Percentiles rank a stretch among this genome's conserved stretches.
Conservation (phyloP, 2,329 filamentous ascomycete genomes). For the Xylariaceae sp. region DNA sequence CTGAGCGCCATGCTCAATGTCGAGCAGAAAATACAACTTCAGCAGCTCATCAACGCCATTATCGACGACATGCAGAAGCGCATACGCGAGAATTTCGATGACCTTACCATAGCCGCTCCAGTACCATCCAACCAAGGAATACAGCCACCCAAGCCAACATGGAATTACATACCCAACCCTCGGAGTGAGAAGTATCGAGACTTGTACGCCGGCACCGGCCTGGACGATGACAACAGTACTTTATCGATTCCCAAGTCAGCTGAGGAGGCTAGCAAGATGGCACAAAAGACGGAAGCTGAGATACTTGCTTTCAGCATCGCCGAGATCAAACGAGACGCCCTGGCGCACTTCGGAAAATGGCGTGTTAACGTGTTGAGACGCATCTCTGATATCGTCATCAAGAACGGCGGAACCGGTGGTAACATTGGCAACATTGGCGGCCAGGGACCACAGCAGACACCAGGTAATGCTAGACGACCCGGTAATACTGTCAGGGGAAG, state of each 20-base stretch:
- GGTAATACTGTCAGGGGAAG: slow-evolving; percentile 39
- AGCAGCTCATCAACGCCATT: slow-evolving; percentile 53
- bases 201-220: slow-evolving; percentile 31
- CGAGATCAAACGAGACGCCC: slow-evolving; percentile 69
- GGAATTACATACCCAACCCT: slow-evolving; percentile 41
- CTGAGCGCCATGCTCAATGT: slow-evolving; percentile 52
- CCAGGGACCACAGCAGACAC: slow-evolving; percentile 22
- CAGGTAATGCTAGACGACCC: slow-evolving; percentile 42
- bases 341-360: slow-evolving; percentile 82
- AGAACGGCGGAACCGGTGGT: slow-evolving; percentile 40
- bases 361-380: slow-evolving; percentile 69
- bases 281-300: slow-evolving; percentile 44
- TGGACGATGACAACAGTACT: slow-evolving; percentile 4
- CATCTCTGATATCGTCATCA: slow-evolving; percentile 67
- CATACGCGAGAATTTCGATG: slow-evolving; percentile 56
- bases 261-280: slow-evolving; percentile 35
- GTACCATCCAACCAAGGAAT: slow-evolving; percentile 34
- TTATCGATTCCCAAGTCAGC: slow-evolving; percentile 36
- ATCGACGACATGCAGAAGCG: slow-evolving; percentile 59
- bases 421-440: slow-evolving; percentile 29
- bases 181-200: slow-evolving; percentile 35
- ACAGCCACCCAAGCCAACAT: slow-evolving; percentile 32
- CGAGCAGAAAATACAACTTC: slow-evolving; percentile 55
- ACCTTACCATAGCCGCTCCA: slow-evolving; percentile 38
- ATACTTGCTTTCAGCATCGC: slow-evolving; percentile 44